phyloP scores from a whole-genome alignment of 306 rosid species.

The Quercus ilex region DNA sequence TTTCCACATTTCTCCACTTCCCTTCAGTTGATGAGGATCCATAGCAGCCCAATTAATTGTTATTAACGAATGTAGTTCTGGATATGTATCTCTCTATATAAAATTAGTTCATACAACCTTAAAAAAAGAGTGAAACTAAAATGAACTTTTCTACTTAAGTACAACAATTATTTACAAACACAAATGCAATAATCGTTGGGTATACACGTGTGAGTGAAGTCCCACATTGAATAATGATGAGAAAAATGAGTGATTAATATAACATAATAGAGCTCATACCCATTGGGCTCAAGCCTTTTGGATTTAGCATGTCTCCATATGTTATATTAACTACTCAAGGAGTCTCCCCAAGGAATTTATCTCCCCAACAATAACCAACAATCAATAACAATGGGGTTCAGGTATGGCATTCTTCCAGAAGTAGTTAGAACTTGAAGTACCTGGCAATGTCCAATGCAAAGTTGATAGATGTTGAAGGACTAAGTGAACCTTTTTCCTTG shows the following conservation, averaged over 20 bases:
- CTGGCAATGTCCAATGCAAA: conserved; percentile 90
- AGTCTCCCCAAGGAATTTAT: too few species aligned
- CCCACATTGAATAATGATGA: too few species aligned
- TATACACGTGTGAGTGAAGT: too few species aligned
- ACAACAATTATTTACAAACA: background rate
- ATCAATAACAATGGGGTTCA: background rate
- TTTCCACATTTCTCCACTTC: too few species aligned
- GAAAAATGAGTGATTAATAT: too few species aligned
- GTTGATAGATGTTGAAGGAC: conserved; percentile 63
- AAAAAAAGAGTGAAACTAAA: background rate
- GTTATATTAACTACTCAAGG: too few species aligned
- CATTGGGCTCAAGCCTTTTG: too few species aligned
- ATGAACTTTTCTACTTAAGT: background rate
- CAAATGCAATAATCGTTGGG: background rate
- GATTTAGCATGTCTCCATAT: too few species aligned
- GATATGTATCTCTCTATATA: background rate
- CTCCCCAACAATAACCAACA: background rate
- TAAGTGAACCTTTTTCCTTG: conserved; percentile 77
- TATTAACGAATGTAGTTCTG: background rate
- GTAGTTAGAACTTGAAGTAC: conserved; percentile 26
- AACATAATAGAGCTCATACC: too few species aligned
- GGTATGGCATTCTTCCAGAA: conserved; percentile 1
- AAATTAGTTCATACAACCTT: background rate
- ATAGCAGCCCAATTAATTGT: too few species aligned
- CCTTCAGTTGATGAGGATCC: too few species aligned